Percentiles rank a stretch among this genome's conserved stretches.
These are phyloP conservation scores for Symbiodinium natans DNA, from an alignment of 73 alveolate genomes.

Conservation along the genomic window DNA sequence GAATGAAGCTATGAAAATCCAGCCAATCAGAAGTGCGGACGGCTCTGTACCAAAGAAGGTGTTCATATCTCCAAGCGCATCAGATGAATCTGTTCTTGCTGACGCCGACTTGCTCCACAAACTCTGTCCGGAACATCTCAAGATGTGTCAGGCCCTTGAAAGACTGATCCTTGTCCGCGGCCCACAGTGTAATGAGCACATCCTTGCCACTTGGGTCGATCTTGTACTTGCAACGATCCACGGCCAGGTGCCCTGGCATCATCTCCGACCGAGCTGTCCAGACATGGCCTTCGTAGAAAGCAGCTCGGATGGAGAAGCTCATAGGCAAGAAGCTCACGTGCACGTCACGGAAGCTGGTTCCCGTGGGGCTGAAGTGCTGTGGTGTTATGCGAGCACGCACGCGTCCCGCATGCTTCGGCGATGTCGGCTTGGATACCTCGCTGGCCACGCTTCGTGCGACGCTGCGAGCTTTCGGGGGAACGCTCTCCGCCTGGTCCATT, in stretches of 20 bases:
- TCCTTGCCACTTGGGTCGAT: conserved; percentile 68
- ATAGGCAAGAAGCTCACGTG: conserved; percentile 40
- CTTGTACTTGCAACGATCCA: conserved; percentile 87
- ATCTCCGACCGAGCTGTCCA: conserved; percentile 55
- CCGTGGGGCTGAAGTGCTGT: conserved; percentile 57
- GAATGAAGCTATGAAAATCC: too few relatives aligned
- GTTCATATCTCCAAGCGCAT: background rate
- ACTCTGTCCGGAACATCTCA: background rate
- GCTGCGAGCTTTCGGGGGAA: background rate
- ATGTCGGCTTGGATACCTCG: background rate
- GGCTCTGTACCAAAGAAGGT: background rate
- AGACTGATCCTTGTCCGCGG: background rate
- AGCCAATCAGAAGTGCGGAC: too few relatives aligned
- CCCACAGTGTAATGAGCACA: background rate
- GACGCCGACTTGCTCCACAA: background rate
- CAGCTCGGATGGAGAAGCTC: conserved; percentile 38
- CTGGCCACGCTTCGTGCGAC: background rate
- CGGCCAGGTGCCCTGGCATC: conserved; percentile 27
- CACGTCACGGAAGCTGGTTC: conserved; percentile 56
- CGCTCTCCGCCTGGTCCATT: background rate
- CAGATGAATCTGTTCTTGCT: background rate
- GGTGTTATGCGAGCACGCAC: conserved; percentile 39
- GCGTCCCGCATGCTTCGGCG: background rate
- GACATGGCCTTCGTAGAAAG: conserved; percentile 34
- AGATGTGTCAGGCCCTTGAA: background rate